Percentiles rank a stretch among this genome's conserved stretches.
phyloP scores from a whole-genome alignment of 2,329 filamentous ascomycete genomes.

The Orbilia brochopaga region DNA sequence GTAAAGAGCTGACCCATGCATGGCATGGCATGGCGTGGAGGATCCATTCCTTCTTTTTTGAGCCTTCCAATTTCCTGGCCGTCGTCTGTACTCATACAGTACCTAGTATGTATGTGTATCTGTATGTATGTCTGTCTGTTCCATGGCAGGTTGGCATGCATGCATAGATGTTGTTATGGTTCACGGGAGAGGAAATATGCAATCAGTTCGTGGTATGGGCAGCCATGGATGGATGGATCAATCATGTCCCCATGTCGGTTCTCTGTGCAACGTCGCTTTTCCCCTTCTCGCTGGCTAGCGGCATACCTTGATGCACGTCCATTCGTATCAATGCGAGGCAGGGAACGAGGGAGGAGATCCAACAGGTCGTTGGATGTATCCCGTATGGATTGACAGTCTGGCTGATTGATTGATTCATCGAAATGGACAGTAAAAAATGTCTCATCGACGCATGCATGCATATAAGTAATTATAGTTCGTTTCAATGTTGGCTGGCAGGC shows the following conservation, averaged over 20 bases:
- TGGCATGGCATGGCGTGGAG: too few relatives aligned
- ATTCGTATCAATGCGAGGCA: not conserved
- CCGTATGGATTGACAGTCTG: too few relatives aligned
- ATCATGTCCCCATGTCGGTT: not conserved
- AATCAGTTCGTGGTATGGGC: not conserved
- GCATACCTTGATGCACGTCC: not conserved
- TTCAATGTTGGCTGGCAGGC: not conserved
- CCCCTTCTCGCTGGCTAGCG: not conserved
- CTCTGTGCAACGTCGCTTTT: conserved; percentile 2
- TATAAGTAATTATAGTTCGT: not conserved
- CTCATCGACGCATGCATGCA: conserved; percentile 11
- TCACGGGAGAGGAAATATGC: not conserved
- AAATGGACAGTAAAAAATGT: conserved; percentile 1
- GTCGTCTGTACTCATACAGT: too few relatives aligned
- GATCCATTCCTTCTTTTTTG: too few relatives aligned
- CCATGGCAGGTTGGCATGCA: not conserved
- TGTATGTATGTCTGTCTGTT: not conserved
- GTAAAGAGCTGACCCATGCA: too few relatives aligned
- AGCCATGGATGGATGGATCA: not conserved
- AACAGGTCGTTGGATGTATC: too few relatives aligned
- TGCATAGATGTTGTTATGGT: not conserved
- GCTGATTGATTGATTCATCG: not conserved
- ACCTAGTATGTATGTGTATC: too few relatives aligned
- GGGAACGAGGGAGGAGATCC: not conserved
- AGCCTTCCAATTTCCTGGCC: too few relatives aligned